A percentile compares a stretch with the other conserved stretches of the same genome.
phyloP scores from a whole-genome alignment of 108 stramenopile species.

The Thalassiosira profunda region DNA sequence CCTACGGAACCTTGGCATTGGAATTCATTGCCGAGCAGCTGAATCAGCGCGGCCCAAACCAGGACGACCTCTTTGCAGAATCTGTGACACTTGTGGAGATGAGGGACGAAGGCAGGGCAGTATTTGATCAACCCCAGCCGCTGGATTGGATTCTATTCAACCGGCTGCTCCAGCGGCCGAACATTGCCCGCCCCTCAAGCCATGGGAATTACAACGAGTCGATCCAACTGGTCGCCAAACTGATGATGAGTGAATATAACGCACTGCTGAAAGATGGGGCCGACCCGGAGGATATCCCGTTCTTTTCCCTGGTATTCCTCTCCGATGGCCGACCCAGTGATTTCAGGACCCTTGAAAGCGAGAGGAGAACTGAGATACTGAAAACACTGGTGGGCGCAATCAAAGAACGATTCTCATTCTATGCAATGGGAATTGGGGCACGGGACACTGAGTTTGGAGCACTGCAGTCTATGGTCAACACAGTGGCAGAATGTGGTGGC shows the following conservation, averaged over 20 bases:
- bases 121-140: slow-evolving; percentile 52
- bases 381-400: slow-evolving; percentile 22
- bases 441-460: slow-evolving; percentile 28
- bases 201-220: slow-evolving; percentile 47
- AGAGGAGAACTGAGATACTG: slow-evolving; percentile 11
- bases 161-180: slow-evolving; percentile 41
- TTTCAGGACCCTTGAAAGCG: not conserved
- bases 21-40: slow-evolving; percentile 70
- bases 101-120: slow-evolving; percentile 25
- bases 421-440: slow-evolving; percentile 45
- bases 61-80: slow-evolving; percentile 50
- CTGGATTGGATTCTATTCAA: slow-evolving; percentile 73
- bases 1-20: slow-evolving; percentile 54
- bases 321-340: slow-evolving; percentile 47
- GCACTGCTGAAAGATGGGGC: slow-evolving; percentile 18
- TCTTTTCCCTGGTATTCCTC: slow-evolving; percentile 35
- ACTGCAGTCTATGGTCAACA: slow-evolving; percentile 17
- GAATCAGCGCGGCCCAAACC: slow-evolving; percentile 42
- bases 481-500: slow-evolving; percentile 17
- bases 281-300: slow-evolving; percentile 40
- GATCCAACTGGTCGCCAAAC: slow-evolving; percentile 12
- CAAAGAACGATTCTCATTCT: slow-evolving; percentile 31
- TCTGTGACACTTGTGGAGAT: slow-evolving; percentile 67
- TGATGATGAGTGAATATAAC: slow-evolving; percentile 21
- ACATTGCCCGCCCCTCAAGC: slow-evolving; percentile 22